Percentiles rank a stretch among this genome's conserved stretches.
phyloP scores from a whole-genome alignment of 306 rosid genomes.

The Dalbergia oliveri region DNA sequence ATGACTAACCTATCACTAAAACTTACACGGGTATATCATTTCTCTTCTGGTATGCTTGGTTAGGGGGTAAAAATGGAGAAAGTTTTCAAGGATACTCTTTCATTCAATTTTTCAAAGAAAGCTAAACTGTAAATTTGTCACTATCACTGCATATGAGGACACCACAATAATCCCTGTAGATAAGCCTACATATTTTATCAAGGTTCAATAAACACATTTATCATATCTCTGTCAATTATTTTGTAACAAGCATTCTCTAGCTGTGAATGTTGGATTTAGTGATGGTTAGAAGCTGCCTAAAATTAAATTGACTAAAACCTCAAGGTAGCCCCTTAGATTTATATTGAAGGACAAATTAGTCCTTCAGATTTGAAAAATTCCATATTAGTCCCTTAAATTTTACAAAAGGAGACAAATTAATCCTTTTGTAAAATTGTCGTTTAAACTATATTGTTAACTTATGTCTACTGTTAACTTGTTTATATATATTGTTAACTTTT shows the following conservation, averaged over 20 bases:
- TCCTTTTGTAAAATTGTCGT: too few relatives aligned
- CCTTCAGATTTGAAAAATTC: too few relatives aligned
- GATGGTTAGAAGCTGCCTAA: not conserved
- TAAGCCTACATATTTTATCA: not conserved
- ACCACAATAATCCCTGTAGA: not conserved
- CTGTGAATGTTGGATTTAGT: constrained; percentile 5
- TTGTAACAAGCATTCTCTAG: not conserved
- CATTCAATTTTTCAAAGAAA: not conserved
- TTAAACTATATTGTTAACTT: too few relatives aligned
- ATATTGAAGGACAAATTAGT: too few relatives aligned
- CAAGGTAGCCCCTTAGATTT: too few relatives aligned
- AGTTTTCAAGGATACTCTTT: not conserved
- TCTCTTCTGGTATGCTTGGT: not conserved
- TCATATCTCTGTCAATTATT: not conserved
- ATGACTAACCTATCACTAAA: not conserved
- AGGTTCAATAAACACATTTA: not conserved
- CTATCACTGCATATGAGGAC: not conserved
- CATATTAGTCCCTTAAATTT: too few relatives aligned
- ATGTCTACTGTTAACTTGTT: too few relatives aligned
- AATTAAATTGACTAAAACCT: too few relatives aligned
- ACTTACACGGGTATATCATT: not conserved
- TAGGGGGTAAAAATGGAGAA: not conserved
- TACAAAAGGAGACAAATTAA: too few relatives aligned
- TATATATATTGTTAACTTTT: too few relatives aligned
- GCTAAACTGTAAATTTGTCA: not conserved